Evolutionary conservation across 2,329 filamentous ascomycete genomes (phyloP).

Genomic region (Diaporthe batatas): DNA sequence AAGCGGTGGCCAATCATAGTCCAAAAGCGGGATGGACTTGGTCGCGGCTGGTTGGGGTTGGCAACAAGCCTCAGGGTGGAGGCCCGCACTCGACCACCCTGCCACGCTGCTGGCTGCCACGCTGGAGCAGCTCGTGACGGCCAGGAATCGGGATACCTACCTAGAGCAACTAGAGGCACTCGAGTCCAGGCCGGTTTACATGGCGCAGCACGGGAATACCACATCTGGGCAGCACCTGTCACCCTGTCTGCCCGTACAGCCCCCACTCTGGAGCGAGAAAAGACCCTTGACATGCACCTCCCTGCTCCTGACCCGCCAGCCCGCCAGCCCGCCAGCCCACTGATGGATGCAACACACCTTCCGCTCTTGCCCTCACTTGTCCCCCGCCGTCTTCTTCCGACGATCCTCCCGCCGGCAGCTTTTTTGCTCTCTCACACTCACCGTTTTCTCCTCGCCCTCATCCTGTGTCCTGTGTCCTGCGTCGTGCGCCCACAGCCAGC

Average conservation of each 20-base stretch:
- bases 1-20: background rate
- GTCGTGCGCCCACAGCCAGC: background rate
- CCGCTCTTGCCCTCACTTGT: conserved; percentile 17
- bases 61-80: background rate
- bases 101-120: too few species aligned
- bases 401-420: conserved; percentile 9
- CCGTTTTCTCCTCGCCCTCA: background rate
- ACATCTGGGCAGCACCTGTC: too few species aligned
- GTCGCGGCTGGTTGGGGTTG: background rate
- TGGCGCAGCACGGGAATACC: too few species aligned
- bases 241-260: background rate
- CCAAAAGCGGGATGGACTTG: conserved; percentile 2
- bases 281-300: conserved; percentile 23
- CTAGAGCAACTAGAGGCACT: too few species aligned
- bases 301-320: background rate
- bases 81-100: background rate
- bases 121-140: background rate
- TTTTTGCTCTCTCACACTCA: background rate
- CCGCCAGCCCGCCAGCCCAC: too few species aligned
- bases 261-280: conserved; percentile 1
- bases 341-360: conserved; percentile 16
- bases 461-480: background rate
- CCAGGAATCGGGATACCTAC: too few species aligned
- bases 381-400: conserved; percentile 40
- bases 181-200: too few species aligned